phyloP scores from a whole-genome alignment of 371 early-diverging fungal species.

The Actinomucor elegans region DNA sequence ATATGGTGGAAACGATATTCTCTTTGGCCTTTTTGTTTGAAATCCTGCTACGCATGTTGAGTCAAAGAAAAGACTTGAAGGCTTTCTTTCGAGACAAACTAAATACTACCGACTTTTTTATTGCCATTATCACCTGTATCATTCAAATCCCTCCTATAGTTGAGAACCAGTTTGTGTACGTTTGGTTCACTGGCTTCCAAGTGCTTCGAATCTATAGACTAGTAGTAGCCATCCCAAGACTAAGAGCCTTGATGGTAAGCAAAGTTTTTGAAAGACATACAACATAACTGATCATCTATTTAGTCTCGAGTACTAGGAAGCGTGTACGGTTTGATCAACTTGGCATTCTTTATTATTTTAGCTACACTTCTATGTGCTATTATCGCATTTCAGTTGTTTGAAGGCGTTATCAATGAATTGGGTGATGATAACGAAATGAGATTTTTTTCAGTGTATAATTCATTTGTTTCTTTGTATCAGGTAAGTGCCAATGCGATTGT shows the following conservation, averaged over 20 bases:
- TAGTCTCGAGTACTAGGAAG: constrained; percentile 62
- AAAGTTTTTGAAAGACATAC: neutral
- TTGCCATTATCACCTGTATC: constrained; percentile 53
- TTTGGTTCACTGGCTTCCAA: constrained; percentile 66
- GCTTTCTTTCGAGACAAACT: constrained; percentile 49
- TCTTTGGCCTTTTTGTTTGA: constrained; percentile 59
- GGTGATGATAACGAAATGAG: constrained; percentile 45
- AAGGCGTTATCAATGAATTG: constrained; percentile 45
- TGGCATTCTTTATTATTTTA: constrained; percentile 62
- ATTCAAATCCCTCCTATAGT: constrained; percentile 57
- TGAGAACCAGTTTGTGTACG: constrained; percentile 36
- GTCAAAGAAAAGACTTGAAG: constrained; percentile 33
- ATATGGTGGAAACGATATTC: constrained; percentile 51
- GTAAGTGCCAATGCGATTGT: constrained; percentile 20
- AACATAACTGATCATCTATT: neutral
- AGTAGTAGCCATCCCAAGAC: constrained; percentile 56
- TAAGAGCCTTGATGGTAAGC: constrained; percentile 55
- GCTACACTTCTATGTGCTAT: constrained; percentile 56
- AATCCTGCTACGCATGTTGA: constrained; percentile 46
- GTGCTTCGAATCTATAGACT: constrained; percentile 61
- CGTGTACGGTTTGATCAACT: constrained; percentile 59
- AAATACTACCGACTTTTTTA: constrained; percentile 51
- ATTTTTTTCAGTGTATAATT: constrained; percentile 64
- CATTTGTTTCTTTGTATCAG: constrained; percentile 62
- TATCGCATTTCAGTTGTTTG: constrained; percentile 54